These are phyloP conservation scores for Volutella citrinella DNA, from an alignment of 2,329 filamentous ascomycete genomes.

Conservation along the genomic window DNA sequence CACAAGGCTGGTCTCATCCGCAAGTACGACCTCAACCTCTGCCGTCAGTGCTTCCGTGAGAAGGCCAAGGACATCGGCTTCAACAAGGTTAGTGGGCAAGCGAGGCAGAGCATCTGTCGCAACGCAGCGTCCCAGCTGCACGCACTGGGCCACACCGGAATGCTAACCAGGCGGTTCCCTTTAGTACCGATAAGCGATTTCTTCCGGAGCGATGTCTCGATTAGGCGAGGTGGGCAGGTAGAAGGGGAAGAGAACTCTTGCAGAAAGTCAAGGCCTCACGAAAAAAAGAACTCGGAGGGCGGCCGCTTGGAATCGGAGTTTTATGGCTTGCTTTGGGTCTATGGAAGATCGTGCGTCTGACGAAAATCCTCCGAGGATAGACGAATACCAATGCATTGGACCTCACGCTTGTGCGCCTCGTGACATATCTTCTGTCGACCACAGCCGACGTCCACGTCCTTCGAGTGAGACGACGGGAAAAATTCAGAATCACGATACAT, in stretches of 20 bases:
- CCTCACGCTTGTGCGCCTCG: conserved; percentile 15
- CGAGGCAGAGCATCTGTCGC: conserved; percentile 3
- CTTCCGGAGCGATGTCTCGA: conserved; percentile 25
- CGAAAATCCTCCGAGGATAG: conserved; percentile 42
- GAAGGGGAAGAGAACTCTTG: conserved; percentile 22
- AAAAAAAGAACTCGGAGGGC: conserved; percentile 38
- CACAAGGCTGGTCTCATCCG: conserved; percentile 99
- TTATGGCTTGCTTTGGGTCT: conserved; percentile 44
- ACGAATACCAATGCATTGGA: conserved; percentile 42
- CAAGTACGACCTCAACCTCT: conserved; percentile 96
- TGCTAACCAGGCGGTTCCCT: conserved; percentile 15
- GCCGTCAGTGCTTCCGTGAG: conserved; percentile 77
- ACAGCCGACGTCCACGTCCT: too few relatives aligned
- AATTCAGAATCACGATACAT: too few relatives aligned
- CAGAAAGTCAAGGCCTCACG: conserved; percentile 32
- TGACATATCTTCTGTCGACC: too few relatives aligned
- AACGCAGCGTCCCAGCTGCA: too few relatives aligned
- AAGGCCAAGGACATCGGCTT: conserved; percentile 71
- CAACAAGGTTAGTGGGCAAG: conserved; percentile 56
- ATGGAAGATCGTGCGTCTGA: conserved; percentile 41
- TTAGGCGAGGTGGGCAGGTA: conserved; percentile 18
- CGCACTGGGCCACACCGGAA: too few relatives aligned
- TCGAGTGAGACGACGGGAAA: too few relatives aligned
- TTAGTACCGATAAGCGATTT: conserved; percentile 38
- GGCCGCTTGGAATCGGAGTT: conserved; percentile 46